Base-by-base conservation (phyloP, 2,329 filamentous ascomycete genomes). In the Fusarium sp. region DNA sequence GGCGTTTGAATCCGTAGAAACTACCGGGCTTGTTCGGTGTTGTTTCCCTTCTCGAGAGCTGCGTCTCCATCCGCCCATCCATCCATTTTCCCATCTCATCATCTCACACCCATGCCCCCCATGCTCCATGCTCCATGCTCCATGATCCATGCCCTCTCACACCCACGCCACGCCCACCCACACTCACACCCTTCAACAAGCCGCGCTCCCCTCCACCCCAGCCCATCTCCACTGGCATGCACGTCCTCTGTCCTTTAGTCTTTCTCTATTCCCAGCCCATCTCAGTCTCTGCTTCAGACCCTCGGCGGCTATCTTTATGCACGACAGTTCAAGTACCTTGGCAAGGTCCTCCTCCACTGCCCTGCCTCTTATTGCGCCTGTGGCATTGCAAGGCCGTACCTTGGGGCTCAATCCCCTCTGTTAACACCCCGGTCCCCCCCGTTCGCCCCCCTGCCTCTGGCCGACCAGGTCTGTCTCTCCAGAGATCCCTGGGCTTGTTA, bases 251-350 rank as follows among this genome's bases (percentile, higher is more conserved):
- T 52, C 41, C 41, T 70, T 62, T 62, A 61, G 28, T 43, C 63
- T 68, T 56, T 64, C 48, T 53, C 66, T 70, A 57, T 60, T 71
- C 66, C 58, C 62, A 70, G 50, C 65, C 58, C 70, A 56, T 67
- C 66, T 67, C 61, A 57, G 63, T 62, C 47, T 52, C 12, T 57
- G 23, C 70, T 66, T 71, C 56, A 70, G 54, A 54, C 63, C 66
- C 60, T 69, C 66, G 73, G 76, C 76, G 75, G 73, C 73, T 78
- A 78, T 75, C 66, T 70, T 68, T 69, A 77, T 76, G 76, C 75
- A 75, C 68, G 67, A 76, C 70, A 78, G 71, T 64, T 73, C 60
- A 60, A 66, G 60, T 68, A 68, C 59, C 69, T 70, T 60, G 52
- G 39, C 63, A 68, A 50, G 60, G 46, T 54, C 57, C 58, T 55